A percentile compares a stretch with the other conserved stretches of the same genome.
phyloP scores from a whole-genome alignment of 768 basidiomycete species.

The Chalciporus pseudorubinellus region DNA sequence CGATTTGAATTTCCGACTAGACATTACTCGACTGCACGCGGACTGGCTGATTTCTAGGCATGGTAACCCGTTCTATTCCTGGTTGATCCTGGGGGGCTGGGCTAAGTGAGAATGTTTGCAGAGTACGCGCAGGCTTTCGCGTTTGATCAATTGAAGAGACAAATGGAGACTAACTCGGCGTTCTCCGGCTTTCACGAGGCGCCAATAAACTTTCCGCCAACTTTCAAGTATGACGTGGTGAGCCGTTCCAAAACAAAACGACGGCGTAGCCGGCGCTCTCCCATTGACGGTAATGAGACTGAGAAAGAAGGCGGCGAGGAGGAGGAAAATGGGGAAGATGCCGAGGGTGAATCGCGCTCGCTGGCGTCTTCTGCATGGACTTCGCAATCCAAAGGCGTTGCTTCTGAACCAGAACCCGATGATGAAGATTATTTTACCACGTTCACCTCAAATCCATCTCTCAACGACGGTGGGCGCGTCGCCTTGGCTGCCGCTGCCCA shows the following conservation, averaged over 20 bases:
- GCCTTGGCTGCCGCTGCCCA: constrained; percentile 43
- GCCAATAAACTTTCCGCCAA: constrained; percentile 82
- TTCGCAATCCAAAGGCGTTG: constrained; percentile 35
- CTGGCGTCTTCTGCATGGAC: constrained; percentile 54
- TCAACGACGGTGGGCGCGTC: constrained; percentile 35
- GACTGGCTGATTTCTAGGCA: constrained; percentile 89
- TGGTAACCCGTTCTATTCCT: constrained; percentile 40
- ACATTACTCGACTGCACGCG: constrained; percentile 86
- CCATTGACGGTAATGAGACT: constrained; percentile 40
- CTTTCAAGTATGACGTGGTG: constrained; percentile 88
- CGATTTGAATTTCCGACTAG: constrained; percentile 88
- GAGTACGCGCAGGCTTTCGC: constrained; percentile 84
- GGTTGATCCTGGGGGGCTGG: not conserved
- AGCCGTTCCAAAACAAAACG: constrained; percentile 49
- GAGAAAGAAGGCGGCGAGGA: constrained; percentile 37
- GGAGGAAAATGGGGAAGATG: constrained; percentile 40
- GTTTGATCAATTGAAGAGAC: constrained; percentile 81
- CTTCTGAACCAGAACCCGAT: constrained; percentile 37
- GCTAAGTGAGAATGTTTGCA: constrained; percentile 28
- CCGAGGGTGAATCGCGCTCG: constrained; percentile 48
- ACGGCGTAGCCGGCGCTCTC: constrained; percentile 35
- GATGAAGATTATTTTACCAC: constrained; percentile 42
- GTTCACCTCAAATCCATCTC: constrained; percentile 21
- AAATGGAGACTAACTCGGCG: constrained; percentile 67
- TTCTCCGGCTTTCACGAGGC: constrained; percentile 83